Conservation (phyloP, 441 rosid species). For the Populus trichocarpa region DNA sequence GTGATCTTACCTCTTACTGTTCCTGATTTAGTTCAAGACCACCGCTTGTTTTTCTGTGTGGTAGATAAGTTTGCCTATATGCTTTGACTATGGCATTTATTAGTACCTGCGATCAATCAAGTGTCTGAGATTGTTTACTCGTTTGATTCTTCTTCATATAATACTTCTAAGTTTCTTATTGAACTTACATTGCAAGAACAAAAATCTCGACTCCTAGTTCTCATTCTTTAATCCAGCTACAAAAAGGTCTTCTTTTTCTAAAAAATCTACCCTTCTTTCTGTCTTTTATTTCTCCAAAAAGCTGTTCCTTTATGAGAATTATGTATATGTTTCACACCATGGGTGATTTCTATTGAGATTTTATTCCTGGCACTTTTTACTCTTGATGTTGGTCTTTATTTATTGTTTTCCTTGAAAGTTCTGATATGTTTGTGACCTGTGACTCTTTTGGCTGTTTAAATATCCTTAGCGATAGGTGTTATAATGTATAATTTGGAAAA, state of each 20-base stretch:
- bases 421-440: conserved; percentile 11
- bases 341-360: background rate
- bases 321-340: background rate
- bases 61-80: background rate
- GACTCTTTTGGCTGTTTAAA: background rate
- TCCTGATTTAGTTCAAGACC: background rate
- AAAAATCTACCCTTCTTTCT: background rate
- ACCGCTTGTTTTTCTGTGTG: background rate
- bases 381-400: background rate
- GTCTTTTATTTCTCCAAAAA: background rate
- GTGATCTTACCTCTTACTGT: background rate
- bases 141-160: background rate
- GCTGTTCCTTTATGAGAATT: background rate
- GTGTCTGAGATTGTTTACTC: background rate
- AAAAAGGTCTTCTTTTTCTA: background rate
- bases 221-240: background rate
- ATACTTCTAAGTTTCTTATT: background rate
- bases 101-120: background rate
- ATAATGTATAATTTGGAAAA: background rate
- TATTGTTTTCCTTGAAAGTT: background rate
- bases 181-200: background rate
- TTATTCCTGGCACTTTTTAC: background rate
- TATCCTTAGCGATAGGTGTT: background rate
- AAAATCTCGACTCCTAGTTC: background rate
- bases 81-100: background rate